Evolutionary conservation across 202 grass and related monocot species (phyloP).

Genomic region (Schoenoplectus triqueter): DNA sequence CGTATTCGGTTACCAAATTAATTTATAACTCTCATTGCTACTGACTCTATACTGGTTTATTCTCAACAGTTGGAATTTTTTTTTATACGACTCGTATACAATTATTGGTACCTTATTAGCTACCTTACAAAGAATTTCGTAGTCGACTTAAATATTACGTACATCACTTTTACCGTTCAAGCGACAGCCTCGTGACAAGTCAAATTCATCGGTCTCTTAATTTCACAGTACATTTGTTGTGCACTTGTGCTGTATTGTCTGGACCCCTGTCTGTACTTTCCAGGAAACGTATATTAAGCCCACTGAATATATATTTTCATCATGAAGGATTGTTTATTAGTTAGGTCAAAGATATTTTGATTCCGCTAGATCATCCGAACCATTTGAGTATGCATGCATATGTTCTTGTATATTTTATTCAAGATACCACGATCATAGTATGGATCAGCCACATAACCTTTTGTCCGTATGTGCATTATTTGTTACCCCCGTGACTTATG

Average conservation of each 20-base stretch:
- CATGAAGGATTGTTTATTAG: not conserved
- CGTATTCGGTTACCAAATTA: not conserved
- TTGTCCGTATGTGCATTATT: slow-evolving; percentile 1
- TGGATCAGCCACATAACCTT: not conserved
- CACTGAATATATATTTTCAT: not conserved
- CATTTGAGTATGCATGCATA: not conserved
- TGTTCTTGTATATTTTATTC: slow-evolving; percentile 1
- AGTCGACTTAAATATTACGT: not conserved
- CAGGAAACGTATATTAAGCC: not conserved
- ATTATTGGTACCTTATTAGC: slow-evolving; percentile 21
- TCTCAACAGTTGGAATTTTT: not conserved
- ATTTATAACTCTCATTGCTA: not conserved
- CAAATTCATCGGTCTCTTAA: slow-evolving; percentile 1
- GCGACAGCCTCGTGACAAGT: not conserved
- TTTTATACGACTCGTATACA: not conserved
- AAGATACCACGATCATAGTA: slow-evolving; percentile 32
- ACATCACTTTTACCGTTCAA: not conserved
- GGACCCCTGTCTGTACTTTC: not conserved
- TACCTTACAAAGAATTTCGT: not conserved
- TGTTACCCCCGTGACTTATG: not conserved
- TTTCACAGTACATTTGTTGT: slow-evolving; percentile 5
- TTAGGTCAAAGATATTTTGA: slow-evolving; percentile 23
- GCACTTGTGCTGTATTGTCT: not conserved
- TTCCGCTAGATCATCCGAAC: not conserved
- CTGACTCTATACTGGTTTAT: slow-evolving; percentile 4